phyloP scores from a whole-genome alignment of 2,329 filamentous ascomycete genomes.

The Penicillium sp. region DNA sequence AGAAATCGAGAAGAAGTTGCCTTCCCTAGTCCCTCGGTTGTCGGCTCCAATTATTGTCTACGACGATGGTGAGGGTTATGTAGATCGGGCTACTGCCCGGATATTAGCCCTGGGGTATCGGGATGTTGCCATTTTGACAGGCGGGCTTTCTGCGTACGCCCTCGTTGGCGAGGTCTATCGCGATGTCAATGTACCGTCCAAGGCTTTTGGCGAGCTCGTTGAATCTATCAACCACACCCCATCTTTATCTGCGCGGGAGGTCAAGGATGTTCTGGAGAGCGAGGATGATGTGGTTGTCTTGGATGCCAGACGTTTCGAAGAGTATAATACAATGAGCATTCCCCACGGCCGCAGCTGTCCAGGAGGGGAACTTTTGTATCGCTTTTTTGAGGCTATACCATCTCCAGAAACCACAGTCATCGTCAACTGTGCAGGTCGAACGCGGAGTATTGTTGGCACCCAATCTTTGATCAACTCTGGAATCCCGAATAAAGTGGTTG shows the following conservation, averaged over 20 bases:
- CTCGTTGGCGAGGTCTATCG: conserved; percentile 28
- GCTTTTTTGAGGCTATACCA: conserved; percentile 27
- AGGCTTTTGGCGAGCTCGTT: conserved; percentile 32
- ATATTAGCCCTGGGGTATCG: conserved; percentile 24
- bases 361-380: conserved; percentile 29
- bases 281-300: conserved; percentile 24
- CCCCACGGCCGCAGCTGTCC: conserved; percentile 31
- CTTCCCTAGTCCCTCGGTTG: conserved; percentile 25
- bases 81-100: conserved; percentile 18
- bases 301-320: conserved; percentile 28
- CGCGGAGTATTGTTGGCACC: conserved; percentile 30
- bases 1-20: conserved; percentile 26
- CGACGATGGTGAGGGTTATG: conserved; percentile 29
- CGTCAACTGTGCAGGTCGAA: conserved; percentile 32
- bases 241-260: conserved; percentile 24
- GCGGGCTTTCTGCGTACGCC: conserved; percentile 24
- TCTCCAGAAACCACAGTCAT: conserved; percentile 26
- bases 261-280: conserved; percentile 23
- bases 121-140: conserved; percentile 23
- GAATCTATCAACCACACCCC: conserved; percentile 30
- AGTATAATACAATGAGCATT: conserved; percentile 34
- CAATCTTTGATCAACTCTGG: conserved; percentile 28
- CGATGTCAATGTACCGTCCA: conserved; percentile 32
- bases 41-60: conserved; percentile 27
- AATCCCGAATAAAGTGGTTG: conserved; percentile 26